phyloP scores from a whole-genome alignment of 108 stramenopile genomes.

The Skeletonema grethae region DNA sequence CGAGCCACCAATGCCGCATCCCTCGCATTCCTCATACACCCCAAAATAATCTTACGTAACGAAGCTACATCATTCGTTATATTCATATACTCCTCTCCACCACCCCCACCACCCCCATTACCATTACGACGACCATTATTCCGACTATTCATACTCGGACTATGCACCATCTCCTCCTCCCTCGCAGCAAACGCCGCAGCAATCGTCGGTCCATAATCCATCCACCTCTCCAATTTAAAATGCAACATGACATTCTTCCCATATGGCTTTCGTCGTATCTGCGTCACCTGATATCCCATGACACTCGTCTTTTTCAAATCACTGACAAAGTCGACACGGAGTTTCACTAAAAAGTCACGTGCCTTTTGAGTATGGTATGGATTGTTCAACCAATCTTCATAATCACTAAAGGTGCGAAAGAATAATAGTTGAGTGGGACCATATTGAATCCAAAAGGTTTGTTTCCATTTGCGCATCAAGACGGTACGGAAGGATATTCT shows the following conservation, averaged over 20 bases:
- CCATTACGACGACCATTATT: not conserved
- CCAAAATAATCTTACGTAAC: conserved; percentile 73
- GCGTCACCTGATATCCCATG: conserved; percentile 87
- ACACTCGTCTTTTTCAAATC: conserved; percentile 87
- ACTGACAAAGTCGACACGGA: conserved; percentile 87
- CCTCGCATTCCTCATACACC: conserved; percentile 84
- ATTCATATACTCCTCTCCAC: conserved; percentile 34
- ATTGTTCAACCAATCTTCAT: conserved; percentile 89
- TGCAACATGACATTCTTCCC: conserved; percentile 81
- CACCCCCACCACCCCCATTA: not conserved
- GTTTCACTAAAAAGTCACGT: conserved; percentile 84
- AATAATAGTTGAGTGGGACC: conserved; percentile 79
- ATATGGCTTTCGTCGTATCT: conserved; percentile 80
- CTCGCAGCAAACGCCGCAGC: conserved; percentile 89
- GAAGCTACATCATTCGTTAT: conserved; percentile 74
- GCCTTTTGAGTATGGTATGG: conserved; percentile 79
- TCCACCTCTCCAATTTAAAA: conserved; percentile 91
- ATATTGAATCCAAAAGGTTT: conserved; percentile 88
- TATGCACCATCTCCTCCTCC: conserved; percentile 52
- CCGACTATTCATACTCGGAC: not conserved
- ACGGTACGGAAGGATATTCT: conserved; percentile 90
- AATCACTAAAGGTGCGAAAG: conserved; percentile 76
- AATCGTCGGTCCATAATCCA: conserved; percentile 93
- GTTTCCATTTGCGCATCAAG: conserved; percentile 90
- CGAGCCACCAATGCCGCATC: conserved; percentile 40